Conservation (phyloP, 495 filamentous ascomycete species). For the Neurospora hispaniola region DNA sequence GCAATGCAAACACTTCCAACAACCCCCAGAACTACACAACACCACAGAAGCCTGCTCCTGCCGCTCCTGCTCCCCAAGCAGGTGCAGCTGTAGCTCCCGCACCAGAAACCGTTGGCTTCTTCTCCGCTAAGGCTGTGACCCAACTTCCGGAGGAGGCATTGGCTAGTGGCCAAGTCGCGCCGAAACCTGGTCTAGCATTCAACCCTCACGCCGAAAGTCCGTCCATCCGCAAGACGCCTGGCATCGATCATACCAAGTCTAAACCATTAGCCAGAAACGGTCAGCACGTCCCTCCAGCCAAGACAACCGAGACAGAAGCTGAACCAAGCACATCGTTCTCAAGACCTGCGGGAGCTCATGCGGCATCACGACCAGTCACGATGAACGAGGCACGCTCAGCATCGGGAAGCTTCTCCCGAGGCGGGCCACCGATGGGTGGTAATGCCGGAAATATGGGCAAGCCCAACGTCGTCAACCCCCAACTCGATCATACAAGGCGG, state of each 20-base stretch:
- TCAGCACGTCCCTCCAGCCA: constrained; percentile 30
- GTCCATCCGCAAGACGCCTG: constrained; percentile 78
- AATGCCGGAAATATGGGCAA: constrained; percentile 10
- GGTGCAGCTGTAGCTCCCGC: constrained; percentile 1
- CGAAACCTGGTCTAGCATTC: constrained; percentile 48
- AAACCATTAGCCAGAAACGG: constrained; percentile 47
- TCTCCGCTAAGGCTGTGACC: constrained; percentile 59
- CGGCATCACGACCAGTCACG: neutral
- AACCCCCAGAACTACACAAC: constrained; percentile 21
- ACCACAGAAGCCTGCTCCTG: constrained; percentile 19
- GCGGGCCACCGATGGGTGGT: constrained; percentile 1
- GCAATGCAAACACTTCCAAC: constrained; percentile 12
- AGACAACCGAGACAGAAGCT: constrained; percentile 6
- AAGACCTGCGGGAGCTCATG: neutral
- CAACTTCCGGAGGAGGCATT: constrained; percentile 25
- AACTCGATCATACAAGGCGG: constrained; percentile 52
- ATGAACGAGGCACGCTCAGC: constrained; percentile 6
- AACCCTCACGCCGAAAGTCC: constrained; percentile 77
- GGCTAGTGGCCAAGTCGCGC: constrained; percentile 27
- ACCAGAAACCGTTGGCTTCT: constrained; percentile 42
- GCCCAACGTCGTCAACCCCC: constrained; percentile 57
- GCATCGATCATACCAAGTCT: constrained; percentile 71
- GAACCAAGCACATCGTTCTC: neutral
- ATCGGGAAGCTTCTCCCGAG: constrained; percentile 1
- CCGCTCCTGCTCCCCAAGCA: constrained; percentile 1